A percentile compares a stretch with the other conserved stretches of the same genome.
Conservation (phyloP, 352 stramenopile species). For the Phytopythium kandeliae region DNA sequence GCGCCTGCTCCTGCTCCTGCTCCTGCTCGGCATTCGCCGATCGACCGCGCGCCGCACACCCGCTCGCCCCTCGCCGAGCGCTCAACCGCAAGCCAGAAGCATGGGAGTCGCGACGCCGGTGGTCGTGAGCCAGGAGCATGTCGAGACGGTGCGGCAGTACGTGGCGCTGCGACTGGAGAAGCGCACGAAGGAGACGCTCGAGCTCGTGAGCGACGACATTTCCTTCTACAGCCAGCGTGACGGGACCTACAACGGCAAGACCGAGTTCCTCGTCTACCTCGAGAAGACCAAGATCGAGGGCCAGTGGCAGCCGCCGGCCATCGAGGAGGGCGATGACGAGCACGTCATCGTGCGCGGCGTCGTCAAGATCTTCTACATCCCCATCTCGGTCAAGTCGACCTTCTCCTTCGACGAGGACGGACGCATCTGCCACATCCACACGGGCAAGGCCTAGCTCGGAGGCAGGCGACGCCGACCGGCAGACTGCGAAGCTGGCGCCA, state of each 20-base stretch:
- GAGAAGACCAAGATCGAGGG: constrained; percentile 50
- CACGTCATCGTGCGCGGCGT: constrained; percentile 41
- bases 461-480: too few species aligned
- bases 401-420: constrained; percentile 35
- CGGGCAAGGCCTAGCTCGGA: constrained; percentile 24
- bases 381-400: constrained; percentile 43
- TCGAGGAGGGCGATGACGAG: constrained; percentile 38
- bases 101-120: constrained; percentile 26
- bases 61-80: too few species aligned
- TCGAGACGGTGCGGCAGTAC: constrained; percentile 40
- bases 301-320: constrained; percentile 26
- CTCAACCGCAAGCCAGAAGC: background rate
- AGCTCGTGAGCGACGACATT: constrained; percentile 51
- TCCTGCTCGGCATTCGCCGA: constrained; percentile 17
- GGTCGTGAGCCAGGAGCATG: constrained; percentile 20
- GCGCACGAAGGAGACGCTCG: constrained; percentile 28
- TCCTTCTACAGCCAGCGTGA: constrained; percentile 47
- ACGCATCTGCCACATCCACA: constrained; percentile 44
- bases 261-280: constrained; percentile 35
- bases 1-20: too few species aligned
- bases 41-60: constrained; percentile 5
- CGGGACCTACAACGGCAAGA: constrained; percentile 36
- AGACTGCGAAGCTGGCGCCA: too few species aligned
- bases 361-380: constrained; percentile 50
- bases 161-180: constrained; percentile 34